phyloP scores from a whole-genome alignment of 306 rosid genomes.

The Prunus mongolica region DNA sequence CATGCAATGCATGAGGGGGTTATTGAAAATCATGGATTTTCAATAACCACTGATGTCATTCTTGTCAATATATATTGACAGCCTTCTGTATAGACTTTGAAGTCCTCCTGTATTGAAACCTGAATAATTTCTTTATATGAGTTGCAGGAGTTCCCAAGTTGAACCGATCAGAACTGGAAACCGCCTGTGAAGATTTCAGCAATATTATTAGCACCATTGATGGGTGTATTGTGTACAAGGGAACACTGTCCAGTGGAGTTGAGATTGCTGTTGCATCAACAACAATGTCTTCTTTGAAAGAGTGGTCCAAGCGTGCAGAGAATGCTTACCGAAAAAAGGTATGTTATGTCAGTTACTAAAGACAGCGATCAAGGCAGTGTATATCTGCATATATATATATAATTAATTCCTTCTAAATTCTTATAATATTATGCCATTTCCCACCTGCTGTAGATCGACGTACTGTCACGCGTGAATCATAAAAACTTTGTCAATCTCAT shows the following conservation, averaged over 20 bases:
- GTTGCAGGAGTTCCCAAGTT: constrained; percentile 85
- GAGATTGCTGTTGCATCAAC: constrained; percentile 91
- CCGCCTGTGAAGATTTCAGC: constrained; percentile 97
- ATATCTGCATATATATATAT: too few relatives aligned
- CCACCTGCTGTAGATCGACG: constrained; percentile 56
- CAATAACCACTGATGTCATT: not conserved
- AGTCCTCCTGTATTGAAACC: constrained; percentile 1
- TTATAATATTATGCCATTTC: constrained; percentile 6
- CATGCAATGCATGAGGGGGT: not conserved
- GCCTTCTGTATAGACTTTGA: not conserved
- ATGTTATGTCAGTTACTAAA: constrained; percentile 7
- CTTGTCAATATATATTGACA: not conserved
- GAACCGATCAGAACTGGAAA: constrained; percentile 71
- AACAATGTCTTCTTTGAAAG: constrained; percentile 41
- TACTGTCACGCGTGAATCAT: constrained; percentile 79
- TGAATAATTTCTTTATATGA: constrained; percentile 5
- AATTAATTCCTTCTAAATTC: not conserved
- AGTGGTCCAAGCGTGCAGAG: constrained; percentile 76
- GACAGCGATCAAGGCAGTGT: constrained; percentile 3
- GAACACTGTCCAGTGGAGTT: constrained; percentile 87
- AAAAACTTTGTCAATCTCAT: constrained; percentile 88
- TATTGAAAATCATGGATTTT: not conserved
- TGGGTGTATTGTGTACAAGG: constrained; percentile 62
- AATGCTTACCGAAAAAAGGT: constrained; percentile 71
- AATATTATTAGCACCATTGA: constrained; percentile 52